These are phyloP conservation scores for Leccinum variicolor DNA, from an alignment of 768 basidiomycete genomes.

Conservation along the genomic window DNA sequence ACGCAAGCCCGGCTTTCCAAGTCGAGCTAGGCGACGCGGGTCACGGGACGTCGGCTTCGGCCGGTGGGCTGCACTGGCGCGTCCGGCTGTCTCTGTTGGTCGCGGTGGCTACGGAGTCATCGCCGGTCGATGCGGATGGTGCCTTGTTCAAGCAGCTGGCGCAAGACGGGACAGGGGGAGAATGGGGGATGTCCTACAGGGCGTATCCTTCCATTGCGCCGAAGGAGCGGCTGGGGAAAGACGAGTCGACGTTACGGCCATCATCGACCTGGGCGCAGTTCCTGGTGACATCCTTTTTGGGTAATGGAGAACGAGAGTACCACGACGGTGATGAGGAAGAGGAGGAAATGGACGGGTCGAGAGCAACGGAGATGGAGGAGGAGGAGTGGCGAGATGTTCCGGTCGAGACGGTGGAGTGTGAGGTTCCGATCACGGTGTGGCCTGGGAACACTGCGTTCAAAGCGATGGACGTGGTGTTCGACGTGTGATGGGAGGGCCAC, in stretches of 20 bases:
- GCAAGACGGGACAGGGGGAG: slow-evolving; percentile 57
- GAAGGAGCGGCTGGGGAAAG: slow-evolving; percentile 40
- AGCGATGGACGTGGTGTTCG: slow-evolving; percentile 74
- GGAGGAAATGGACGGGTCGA: slow-evolving; percentile 32
- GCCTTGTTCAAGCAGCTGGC: slow-evolving; percentile 52
- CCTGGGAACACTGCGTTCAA: slow-evolving; percentile 88
- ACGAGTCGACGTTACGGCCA: not conserved
- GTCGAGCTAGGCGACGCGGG: slow-evolving; percentile 47
- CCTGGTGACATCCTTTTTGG: slow-evolving; percentile 38
- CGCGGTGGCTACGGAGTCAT: slow-evolving; percentile 52
- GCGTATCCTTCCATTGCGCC: slow-evolving; percentile 59
- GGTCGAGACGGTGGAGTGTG: slow-evolving; percentile 91
- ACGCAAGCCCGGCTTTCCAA: slow-evolving; percentile 85
- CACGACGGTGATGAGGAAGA: slow-evolving; percentile 50
- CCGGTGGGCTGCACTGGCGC: slow-evolving; percentile 89
- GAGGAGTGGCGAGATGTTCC: slow-evolving; percentile 63
- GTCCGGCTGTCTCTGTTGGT: slow-evolving; percentile 86
- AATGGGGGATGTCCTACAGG: slow-evolving; percentile 70
- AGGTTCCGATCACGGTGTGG: slow-evolving; percentile 86
- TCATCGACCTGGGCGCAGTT: slow-evolving; percentile 38
- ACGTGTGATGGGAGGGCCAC: slow-evolving; percentile 42
- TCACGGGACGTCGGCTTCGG: slow-evolving; percentile 14
- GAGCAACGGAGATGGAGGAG: slow-evolving; percentile 45
- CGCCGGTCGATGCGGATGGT: slow-evolving; percentile 46
- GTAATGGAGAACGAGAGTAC: slow-evolving; percentile 44